Percentiles rank a stretch among this genome's conserved stretches.
phyloP scores from a whole-genome alignment of 2,329 filamentous ascomycete genomes.

The Pseudocercospora eumusae region DNA sequence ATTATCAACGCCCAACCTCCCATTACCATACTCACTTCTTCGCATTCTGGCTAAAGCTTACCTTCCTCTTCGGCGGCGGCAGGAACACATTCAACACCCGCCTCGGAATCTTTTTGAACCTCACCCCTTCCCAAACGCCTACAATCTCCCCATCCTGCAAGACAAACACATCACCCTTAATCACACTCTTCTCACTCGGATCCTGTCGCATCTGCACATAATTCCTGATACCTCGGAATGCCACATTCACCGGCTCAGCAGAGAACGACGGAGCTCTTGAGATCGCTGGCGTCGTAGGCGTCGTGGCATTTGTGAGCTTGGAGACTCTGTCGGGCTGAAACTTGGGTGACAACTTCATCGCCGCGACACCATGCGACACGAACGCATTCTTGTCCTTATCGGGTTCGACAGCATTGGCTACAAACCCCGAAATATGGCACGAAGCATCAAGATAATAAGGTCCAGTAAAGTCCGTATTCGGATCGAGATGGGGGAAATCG shows the following conservation, averaged over 20 bases:
- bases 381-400: slow-evolving; percentile 38
- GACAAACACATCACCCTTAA: slow-evolving; percentile 37
- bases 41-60: slow-evolving; percentile 6
- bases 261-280: neutral
- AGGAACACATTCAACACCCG: slow-evolving; percentile 64
- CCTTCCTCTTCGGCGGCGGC: slow-evolving; percentile 53
- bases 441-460: slow-evolving; percentile 44
- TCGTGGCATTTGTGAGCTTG: slow-evolving; percentile 20
- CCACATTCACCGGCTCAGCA: neutral
- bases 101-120: slow-evolving; percentile 58
- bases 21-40: slow-evolving; percentile 18
- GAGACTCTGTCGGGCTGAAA: slow-evolving; percentile 23
- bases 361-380: slow-evolving; percentile 42
- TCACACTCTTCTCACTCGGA: slow-evolving; percentile 28
- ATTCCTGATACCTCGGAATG: slow-evolving; percentile 22
- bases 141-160: slow-evolving; percentile 39
- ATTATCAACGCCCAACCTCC: neutral
- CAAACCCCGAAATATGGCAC: slow-evolving; percentile 43
- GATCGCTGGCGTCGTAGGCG: neutral
- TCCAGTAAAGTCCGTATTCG: slow-evolving; percentile 37
- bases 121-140: slow-evolving; percentile 37
- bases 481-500: slow-evolving; percentile 34
- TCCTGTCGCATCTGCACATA: slow-evolving; percentile 41
- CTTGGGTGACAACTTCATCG: slow-evolving; percentile 33
- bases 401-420: slow-evolving; percentile 41